Evolutionary conservation across 116 monocot genomes (phyloP), one percentile per base, ranked within the genome.

Genomic region (Iris pallida): DNA sequence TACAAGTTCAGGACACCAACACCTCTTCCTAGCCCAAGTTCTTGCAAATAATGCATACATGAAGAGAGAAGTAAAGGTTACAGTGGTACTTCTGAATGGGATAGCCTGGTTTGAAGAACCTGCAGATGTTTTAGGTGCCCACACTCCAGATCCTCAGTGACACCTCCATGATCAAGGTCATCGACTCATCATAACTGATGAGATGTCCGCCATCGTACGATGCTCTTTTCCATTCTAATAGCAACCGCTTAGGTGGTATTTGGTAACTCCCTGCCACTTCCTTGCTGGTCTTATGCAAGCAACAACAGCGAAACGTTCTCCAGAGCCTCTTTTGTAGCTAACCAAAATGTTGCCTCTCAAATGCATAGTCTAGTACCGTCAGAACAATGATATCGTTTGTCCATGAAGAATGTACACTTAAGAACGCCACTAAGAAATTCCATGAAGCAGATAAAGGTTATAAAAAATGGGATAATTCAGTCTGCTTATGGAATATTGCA

Each of bases 201-300:
- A 71, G 15, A 75, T 80, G 66, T 49, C 54, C 5, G 66, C 71
- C 14, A 63, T 65, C 5, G 65, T 65, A 3, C 65, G 49, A 65
- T 65, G 68, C 45, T 65, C 51, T 65, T 49, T 7, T 65, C 68
- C 53, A 79, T 79, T 59, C 64, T 69, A 45, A 68, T 73, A 57
- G 81, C 81, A 55, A 81, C 72, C 8, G 20, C 52, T 51, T 72
- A 76, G 13, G 53, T 51, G 10, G 41, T 66, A 16, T 18, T 49
- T 66, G 66, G 52, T 42, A 16, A 53, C 66, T 66, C 81, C 81
- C 13, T 81, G 81, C 43, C 81, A 81, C 46, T 76, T 81, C 59
- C 76, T 81, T 12, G 72, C 76, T 16, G 81, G 81, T 53, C 72
- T 76, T 45, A 76, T 76, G 53, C 76, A 76, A 59, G 72, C 81